phyloP scores from a whole-genome alignment of 2,329 filamentous ascomycete species.

The Fusarium avenaceum region DNA sequence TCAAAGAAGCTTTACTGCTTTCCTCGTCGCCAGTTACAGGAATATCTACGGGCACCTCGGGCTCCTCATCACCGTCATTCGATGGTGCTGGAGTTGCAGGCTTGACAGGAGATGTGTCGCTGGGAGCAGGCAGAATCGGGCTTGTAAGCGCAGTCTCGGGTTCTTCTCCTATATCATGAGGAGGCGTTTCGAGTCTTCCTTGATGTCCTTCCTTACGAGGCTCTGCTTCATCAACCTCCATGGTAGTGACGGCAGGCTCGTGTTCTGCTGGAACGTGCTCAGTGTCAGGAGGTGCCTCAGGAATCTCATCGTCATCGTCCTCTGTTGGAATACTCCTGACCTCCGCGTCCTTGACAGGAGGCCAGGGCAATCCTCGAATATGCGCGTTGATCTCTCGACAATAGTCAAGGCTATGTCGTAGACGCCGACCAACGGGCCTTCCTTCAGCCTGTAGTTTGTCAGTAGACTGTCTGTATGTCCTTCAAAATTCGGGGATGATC shows the following conservation, averaged over 20 bases:
- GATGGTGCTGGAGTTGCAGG: background rate
- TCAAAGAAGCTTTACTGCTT: background rate
- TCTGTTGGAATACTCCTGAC: background rate
- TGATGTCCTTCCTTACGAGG: background rate
- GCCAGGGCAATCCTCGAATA: slow-evolving; percentile 49
- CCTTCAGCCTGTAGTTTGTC: slow-evolving; percentile 51
- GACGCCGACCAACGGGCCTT: slow-evolving; percentile 55
- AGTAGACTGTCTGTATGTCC: background rate
- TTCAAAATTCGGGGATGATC: slow-evolving; percentile 36
- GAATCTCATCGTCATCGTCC: background rate
- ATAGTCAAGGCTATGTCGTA: slow-evolving; percentile 52
- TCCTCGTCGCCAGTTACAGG: background rate
- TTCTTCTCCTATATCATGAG: background rate
- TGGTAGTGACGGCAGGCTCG: background rate
- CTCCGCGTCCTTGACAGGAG: slow-evolving; percentile 32
- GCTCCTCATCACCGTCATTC: background rate
- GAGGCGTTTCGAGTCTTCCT: background rate
- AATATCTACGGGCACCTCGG: background rate
- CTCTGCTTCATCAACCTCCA: background rate
- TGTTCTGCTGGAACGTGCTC: background rate
- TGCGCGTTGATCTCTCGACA: slow-evolving; percentile 54
- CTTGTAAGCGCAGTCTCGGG: background rate
- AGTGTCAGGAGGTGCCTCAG: background rate
- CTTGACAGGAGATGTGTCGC: background rate
- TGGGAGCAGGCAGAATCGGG: background rate